Percentiles rank a stretch among this genome's conserved stretches.
Conservation (phyloP, 768 basidiomycete species). For the Epithele typhae region DNA sequence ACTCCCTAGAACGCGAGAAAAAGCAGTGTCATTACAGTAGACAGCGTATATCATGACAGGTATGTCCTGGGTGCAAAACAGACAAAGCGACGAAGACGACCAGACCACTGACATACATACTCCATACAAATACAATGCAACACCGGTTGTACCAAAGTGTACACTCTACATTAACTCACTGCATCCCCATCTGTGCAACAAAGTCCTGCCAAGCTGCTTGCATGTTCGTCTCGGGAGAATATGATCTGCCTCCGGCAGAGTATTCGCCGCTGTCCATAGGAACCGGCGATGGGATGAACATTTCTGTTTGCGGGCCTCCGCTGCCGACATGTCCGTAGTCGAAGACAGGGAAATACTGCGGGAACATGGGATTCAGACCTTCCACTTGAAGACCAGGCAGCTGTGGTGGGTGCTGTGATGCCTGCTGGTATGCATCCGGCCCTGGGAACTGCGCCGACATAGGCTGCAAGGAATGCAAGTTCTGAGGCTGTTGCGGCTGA, state of each 20-base stretch:
- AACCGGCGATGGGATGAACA: constrained; percentile 17
- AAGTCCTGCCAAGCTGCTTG: constrained; percentile 32
- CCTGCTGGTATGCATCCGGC: constrained; percentile 1
- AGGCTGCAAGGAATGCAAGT: constrained; percentile 11
- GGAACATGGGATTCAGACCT: constrained; percentile 35
- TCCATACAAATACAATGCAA: no score
- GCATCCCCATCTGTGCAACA: constrained; percentile 27
- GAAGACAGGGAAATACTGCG: constrained; percentile 73
- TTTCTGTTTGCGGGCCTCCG: constrained; percentile 21
- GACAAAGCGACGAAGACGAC: no score
- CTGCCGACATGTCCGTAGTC: constrained; percentile 49
- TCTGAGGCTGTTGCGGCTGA: constrained; percentile 18
- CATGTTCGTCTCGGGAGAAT: constrained; percentile 30
- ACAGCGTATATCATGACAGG: no score
- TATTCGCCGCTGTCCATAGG: constrained; percentile 26
- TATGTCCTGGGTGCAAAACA: no score
- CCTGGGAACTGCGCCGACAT: constrained; percentile 13
- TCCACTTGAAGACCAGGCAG: constrained; percentile 18
- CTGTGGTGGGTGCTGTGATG: constrained; percentile 3
- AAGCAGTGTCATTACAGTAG: no score
- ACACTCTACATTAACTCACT: constrained; percentile 5
- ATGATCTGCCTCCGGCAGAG: constrained; percentile 25
- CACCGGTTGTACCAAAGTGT: no score
- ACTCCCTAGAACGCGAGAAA: no score
- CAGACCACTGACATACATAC: no score